A percentile compares a stretch with the other conserved stretches of the same genome.
Conservation (phyloP, 1,284 basidiomycete genomes). For the Ceratobasidium sp. region DNA sequence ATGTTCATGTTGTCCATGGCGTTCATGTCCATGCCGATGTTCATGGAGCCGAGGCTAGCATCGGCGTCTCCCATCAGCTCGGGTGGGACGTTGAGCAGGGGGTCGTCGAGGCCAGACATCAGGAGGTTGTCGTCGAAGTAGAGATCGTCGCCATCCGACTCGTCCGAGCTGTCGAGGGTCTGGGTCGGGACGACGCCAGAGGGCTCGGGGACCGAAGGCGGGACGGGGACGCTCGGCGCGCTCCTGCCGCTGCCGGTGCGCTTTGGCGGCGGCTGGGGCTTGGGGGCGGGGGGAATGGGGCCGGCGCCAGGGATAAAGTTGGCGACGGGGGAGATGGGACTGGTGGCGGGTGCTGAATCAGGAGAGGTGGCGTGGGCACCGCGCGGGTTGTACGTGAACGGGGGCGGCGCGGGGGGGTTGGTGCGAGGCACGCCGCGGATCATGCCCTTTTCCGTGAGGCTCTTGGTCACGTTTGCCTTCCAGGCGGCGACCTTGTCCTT, state of each 20-base stretch:
- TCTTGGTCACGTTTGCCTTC: constrained; percentile 47
- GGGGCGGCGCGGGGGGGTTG: constrained; percentile 33
- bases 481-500: constrained; percentile 45
- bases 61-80: constrained; percentile 3
- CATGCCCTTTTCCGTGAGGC: constrained; percentile 45
- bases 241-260: not conserved
- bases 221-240: not conserved
- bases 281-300: constrained; percentile 6
- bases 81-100: not conserved
- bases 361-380: not conserved
- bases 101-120: not conserved
- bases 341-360: constrained; percentile 16
- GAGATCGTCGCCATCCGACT: constrained; percentile 19
- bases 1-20: not conserved
- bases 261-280: not conserved
- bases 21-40: not conserved
- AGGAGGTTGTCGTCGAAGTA: not conserved
- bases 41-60: not conserved
- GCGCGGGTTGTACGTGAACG: constrained; percentile 17
- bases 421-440: constrained; percentile 47
- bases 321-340: constrained; percentile 17
- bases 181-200: constrained; percentile 23
- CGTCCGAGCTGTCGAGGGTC: constrained; percentile 15
- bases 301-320: constrained; percentile 30
- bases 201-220: constrained; percentile 1